Evolutionary conservation across 1,284 basidiomycete species (phyloP).

Genomic region (Tilletia horrida): DNA sequence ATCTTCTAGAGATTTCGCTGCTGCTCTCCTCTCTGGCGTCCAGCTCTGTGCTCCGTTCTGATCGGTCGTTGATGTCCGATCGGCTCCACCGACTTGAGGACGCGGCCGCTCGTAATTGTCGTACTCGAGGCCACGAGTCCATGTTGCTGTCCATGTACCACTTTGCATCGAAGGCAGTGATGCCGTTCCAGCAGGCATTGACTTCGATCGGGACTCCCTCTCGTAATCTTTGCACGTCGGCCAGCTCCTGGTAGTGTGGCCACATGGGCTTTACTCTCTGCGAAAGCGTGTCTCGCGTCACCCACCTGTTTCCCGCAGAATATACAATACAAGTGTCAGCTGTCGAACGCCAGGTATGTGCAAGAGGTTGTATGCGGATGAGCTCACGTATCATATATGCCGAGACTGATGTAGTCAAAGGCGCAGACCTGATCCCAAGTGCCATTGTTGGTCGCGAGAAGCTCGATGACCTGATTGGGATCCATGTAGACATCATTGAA

Average conservation of each 20-base stretch:
- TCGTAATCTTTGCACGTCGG: slow-evolving; percentile 52
- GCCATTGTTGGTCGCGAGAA: slow-evolving; percentile 60
- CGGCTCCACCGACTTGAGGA: background rate
- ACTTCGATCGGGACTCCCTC: slow-evolving; percentile 60
- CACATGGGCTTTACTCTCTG: slow-evolving; percentile 59
- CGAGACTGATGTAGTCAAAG: slow-evolving; percentile 60
- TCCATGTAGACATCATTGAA: slow-evolving; percentile 42
- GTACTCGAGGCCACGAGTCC: slow-evolving; percentile 5
- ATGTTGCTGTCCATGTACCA: slow-evolving; percentile 50
- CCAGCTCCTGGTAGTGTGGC: slow-evolving; percentile 60
- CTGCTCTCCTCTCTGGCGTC: too few relatives aligned
- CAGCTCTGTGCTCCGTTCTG: too few relatives aligned
- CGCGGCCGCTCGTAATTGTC: background rate
- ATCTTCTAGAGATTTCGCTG: background rate
- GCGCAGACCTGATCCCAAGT: slow-evolving; percentile 64
- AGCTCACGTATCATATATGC: slow-evolving; percentile 62
- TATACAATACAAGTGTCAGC: background rate
- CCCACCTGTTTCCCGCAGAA: slow-evolving; percentile 30
- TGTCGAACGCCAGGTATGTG: background rate
- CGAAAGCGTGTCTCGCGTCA: slow-evolving; percentile 30
- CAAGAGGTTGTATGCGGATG: too few relatives aligned
- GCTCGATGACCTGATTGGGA: slow-evolving; percentile 55
- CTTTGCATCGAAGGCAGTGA: slow-evolving; percentile 60
- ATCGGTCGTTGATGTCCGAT: background rate
- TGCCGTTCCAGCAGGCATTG: slow-evolving; percentile 65